Evolutionary conservation across 2,329 filamentous ascomycete genomes (phyloP).

Genomic region (Neopestalotiopsis clavispora): DNA sequence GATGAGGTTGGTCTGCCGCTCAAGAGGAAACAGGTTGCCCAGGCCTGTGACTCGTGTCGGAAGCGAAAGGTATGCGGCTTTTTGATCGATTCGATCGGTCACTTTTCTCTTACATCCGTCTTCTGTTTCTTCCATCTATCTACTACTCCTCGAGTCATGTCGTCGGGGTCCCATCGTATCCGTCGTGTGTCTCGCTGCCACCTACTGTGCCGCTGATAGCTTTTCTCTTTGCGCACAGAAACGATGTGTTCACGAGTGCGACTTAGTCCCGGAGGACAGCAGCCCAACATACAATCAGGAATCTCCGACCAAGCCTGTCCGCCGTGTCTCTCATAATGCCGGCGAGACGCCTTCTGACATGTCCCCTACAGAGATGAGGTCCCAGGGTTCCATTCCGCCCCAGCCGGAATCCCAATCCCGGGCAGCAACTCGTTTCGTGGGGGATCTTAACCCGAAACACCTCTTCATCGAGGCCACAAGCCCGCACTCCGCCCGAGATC

Average conservation of each 20-base stretch:
- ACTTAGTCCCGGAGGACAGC: neutral
- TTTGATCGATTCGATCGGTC: neutral
- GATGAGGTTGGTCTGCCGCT: constrained; percentile 58
- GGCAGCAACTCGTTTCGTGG: constrained; percentile 54
- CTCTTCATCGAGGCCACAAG: constrained; percentile 62
- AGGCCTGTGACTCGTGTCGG: constrained; percentile 61
- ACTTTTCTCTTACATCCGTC: neutral
- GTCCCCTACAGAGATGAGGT: constrained; percentile 5
- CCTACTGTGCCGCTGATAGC: neutral
- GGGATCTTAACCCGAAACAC: constrained; percentile 64
- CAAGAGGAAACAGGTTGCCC: constrained; percentile 64
- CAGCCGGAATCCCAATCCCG: constrained; percentile 34
- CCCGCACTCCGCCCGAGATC: constrained; percentile 39
- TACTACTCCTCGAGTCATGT: too few species aligned
- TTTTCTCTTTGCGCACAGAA: constrained; percentile 17
- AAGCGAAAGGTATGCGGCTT: constrained; percentile 52
- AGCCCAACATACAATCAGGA: constrained; percentile 1
- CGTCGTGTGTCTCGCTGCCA: neutral
- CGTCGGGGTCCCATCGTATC: neutral
- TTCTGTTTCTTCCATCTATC: neutral
- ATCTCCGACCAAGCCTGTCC: constrained; percentile 11
- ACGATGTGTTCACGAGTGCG: constrained; percentile 20
- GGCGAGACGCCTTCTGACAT: neutral
- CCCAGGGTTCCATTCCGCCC: constrained; percentile 13
- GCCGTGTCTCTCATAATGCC: neutral